Evolutionary conservation across 2,329 filamentous ascomycete genomes (phyloP).

Genomic region (Sphaerulina vaccinii): DNA sequence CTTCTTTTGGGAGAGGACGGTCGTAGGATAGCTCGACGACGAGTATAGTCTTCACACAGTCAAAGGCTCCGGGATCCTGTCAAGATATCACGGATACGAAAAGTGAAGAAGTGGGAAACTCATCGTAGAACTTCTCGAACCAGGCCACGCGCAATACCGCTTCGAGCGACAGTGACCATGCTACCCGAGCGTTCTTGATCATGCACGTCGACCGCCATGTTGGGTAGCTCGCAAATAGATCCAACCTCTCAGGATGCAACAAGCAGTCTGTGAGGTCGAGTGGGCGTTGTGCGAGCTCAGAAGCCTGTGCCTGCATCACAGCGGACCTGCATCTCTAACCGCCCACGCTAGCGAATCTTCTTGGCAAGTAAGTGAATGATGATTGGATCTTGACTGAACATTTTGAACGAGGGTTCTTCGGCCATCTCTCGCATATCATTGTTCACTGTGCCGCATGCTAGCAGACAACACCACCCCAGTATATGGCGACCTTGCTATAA

Average conservation of each 20-base stretch:
- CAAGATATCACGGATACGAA: not conserved
- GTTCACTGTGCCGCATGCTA: conserved; percentile 6
- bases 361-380: conserved; percentile 17
- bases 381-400: conserved; percentile 6
- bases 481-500: not conserved
- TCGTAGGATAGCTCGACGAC: not conserved
- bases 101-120: not conserved
- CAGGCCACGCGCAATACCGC: conserved; percentile 15
- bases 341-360: conserved; percentile 20
- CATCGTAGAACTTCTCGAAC: conserved; percentile 15
- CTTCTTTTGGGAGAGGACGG: not conserved
- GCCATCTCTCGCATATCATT: not conserved
- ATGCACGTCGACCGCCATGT: conserved; percentile 18
- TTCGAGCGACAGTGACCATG: conserved; percentile 12
- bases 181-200: conserved; percentile 6
- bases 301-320: conserved; percentile 21
- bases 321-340: conserved; percentile 21
- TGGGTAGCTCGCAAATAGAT: conserved; percentile 8
- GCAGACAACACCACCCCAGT: not conserved
- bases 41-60: not conserved
- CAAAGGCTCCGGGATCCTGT: not conserved
- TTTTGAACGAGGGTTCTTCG: not conserved
- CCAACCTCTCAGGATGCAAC: conserved; percentile 21
- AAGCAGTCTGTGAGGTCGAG: conserved; percentile 12
- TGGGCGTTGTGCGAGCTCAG: conserved; percentile 18